phyloP scores from a whole-genome alignment of 1,284 basidiomycete genomes.

The Sanghuangporus weigelae region DNA sequence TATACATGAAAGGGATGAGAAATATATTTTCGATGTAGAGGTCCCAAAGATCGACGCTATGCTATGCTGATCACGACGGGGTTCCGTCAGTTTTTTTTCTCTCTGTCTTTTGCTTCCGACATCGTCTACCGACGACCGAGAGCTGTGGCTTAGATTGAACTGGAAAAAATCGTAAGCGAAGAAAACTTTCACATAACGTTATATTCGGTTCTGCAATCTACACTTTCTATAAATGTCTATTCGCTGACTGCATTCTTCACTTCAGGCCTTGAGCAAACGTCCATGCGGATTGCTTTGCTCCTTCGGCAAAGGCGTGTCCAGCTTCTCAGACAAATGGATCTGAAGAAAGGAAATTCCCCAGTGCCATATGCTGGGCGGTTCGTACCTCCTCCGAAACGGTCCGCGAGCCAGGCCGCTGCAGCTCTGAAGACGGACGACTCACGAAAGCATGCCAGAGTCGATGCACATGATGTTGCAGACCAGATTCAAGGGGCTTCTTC shows the following conservation, averaged over 20 bases:
- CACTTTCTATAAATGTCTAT: no score
- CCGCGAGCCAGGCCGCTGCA: slow-evolving; percentile 33
- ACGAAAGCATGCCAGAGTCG: slow-evolving; percentile 8
- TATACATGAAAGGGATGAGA: neutral
- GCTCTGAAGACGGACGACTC: slow-evolving; percentile 14
- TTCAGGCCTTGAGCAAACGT: slow-evolving; percentile 1
- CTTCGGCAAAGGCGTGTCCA: slow-evolving; percentile 43
- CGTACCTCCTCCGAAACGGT: slow-evolving; percentile 31
- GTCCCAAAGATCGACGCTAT: neutral
- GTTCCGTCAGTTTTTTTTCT: no score
- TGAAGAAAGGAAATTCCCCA: slow-evolving; percentile 26
- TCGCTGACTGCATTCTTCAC: neutral
- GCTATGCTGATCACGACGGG: no score
- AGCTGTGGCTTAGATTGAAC: no score
- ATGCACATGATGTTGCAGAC: neutral
- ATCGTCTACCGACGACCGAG: no score
- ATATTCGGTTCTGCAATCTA: no score
- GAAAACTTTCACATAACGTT: no score
- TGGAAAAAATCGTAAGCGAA: no score
- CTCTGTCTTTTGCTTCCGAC: no score
- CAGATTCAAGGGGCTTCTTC: neutral
- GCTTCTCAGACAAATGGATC: slow-evolving; percentile 51
- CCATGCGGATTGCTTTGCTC: slow-evolving; percentile 46
- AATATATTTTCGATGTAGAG: neutral
- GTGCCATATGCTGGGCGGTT: slow-evolving; percentile 22